Evolutionary conservation across 202 grass and related monocot species (phyloP).

Genomic region (Setaria italica): DNA sequence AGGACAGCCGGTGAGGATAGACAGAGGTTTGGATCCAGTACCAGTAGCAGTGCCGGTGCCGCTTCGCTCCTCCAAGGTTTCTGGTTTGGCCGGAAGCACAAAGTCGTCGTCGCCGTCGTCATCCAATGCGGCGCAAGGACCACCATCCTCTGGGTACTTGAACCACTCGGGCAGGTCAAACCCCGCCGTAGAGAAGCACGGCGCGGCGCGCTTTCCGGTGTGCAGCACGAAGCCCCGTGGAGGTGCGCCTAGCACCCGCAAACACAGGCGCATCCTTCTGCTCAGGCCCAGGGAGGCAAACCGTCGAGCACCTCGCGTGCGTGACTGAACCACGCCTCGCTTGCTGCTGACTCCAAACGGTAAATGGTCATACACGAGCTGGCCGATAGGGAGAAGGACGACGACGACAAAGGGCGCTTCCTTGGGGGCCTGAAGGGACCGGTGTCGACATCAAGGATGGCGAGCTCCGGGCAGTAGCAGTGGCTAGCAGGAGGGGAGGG

Average conservation of each 20-base stretch:
- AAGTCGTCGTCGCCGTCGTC: conserved; percentile 63
- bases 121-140: conserved; percentile 25
- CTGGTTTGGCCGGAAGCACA: conserved; percentile 61
- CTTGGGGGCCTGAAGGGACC: no score
- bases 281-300: conserved; percentile 20
- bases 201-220: neutral
- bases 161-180: conserved; percentile 78
- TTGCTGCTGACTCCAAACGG: no score
- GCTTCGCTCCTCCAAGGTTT: conserved; percentile 29
- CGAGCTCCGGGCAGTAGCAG: no score
- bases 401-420: no score
- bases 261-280: conserved; percentile 52
- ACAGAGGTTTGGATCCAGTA: conserved; percentile 23
- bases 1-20: conserved; percentile 21
- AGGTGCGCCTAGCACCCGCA: neutral
- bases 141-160: conserved; percentile 47
- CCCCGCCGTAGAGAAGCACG: conserved; percentile 38
- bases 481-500: no score
- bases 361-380: no score
- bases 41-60: neutral
- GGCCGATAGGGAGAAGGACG: no score
- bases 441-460: no score
- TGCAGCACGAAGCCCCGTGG: neutral
- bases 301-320: conserved; percentile 41
- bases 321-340: neutral